These are phyloP conservation scores for Lipomyces anomalus DNA, from an alignment of 805 yeast species.

Conservation along the genomic window DNA sequence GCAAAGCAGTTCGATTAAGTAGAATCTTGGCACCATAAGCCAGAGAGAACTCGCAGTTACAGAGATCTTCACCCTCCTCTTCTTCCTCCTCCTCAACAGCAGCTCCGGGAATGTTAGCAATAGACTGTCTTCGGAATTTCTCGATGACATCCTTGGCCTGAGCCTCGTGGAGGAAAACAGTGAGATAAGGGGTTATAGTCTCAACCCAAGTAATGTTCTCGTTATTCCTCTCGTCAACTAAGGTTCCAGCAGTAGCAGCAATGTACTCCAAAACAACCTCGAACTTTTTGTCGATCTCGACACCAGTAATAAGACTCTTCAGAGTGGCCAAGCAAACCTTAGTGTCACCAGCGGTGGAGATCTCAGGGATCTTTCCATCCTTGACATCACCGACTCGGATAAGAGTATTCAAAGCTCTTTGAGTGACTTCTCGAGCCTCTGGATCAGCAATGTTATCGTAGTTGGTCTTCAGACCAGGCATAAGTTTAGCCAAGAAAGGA, in stretches of 20 bases:
- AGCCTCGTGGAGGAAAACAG: constrained; percentile 90
- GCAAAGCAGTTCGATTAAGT: constrained; percentile 98
- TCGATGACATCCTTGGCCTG: constrained; percentile 86
- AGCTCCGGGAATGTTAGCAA: constrained; percentile 96
- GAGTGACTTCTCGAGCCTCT: constrained; percentile 98
- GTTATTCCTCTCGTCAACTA: constrained; percentile 95
- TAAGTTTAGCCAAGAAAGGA: constrained; percentile 92
- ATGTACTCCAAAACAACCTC: constrained; percentile 69
- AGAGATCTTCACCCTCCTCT: constrained; percentile 98
- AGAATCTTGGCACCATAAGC: constrained; percentile 99
- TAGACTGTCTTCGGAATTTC: constrained; percentile 91
- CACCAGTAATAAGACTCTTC: constrained; percentile 61
- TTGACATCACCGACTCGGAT: constrained; percentile 98
- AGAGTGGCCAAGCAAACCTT: constrained; percentile 79
- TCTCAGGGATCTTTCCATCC: constrained; percentile 88
- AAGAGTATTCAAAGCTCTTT: constrained; percentile 93
- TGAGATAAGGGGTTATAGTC: constrained; percentile 86
- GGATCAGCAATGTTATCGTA: constrained; percentile 98
- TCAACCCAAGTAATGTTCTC: constrained; percentile 89
- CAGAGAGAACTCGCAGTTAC: constrained; percentile 99
- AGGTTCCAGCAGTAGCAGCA: constrained; percentile 97
- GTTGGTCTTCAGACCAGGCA: constrained; percentile 95
- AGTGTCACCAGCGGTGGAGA: constrained; percentile 98
- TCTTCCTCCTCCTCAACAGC: constrained; percentile 85
- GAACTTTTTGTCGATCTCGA: constrained; percentile 65